Evolutionary conservation across 108 stramenopile genomes (phyloP), one percentile per base, ranked within the genome.

Genomic region (Chaetoceros muelleri): DNA sequence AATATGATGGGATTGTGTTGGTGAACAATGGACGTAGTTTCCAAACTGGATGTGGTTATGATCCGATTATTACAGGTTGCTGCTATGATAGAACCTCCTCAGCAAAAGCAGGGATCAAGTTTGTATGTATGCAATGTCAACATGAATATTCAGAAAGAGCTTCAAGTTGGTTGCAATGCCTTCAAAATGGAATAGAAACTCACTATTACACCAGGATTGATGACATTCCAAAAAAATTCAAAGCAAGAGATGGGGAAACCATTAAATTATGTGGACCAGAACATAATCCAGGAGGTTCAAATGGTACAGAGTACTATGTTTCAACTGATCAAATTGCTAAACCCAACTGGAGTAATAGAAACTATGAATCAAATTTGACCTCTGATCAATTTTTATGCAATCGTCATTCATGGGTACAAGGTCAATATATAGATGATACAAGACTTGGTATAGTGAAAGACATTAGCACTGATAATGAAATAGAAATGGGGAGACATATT

Each of bases 21-120:
- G 52, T 48, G 45, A 80, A 84, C 60, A 67, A 78, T 53, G 77
- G 78, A 10, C 46, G 58, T 27, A 77, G 74, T 44, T 86, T 79
- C 56, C 84, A 84, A 62, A 82, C 71, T 44, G 87, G 84, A 0
- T 89, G 87, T 57, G 87, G 87, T 0, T 80, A 63, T 62, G 87
- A 89, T 54, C 68, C 80, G 44, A 60, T 78, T 3, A 76, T 78
- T 34, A 89, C 82, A 44, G 87, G 87, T 10, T 89, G 87, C 53
- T 89, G 87, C 49, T 72, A 71, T 57, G n/a, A n/a, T n/a, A n/a
- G n/a, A n/a, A n/a, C n/a, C n/a, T n/a, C n/a, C n/a, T n/a, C n/a
- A n/a, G n/a, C n/a, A n/a, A 34, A 57, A 22, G 50, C 48, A 19
- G 40, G 44, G 0, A 51, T 47, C 29, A 62, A 49, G 0, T 40